phyloP scores from a whole-genome alignment of 768 basidiomycete species.

The Naematelia encephala region DNA sequence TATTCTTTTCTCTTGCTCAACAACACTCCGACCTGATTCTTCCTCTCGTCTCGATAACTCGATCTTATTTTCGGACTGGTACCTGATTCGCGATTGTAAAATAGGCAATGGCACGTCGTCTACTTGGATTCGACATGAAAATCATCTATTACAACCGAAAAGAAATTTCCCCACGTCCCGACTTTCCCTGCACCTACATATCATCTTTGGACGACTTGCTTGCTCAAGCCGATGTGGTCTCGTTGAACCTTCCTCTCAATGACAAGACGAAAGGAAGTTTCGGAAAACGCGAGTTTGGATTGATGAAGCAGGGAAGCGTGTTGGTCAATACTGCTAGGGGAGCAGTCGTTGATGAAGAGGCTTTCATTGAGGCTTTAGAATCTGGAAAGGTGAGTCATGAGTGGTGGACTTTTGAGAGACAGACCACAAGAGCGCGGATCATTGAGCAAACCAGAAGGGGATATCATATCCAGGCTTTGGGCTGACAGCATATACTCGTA shows the following conservation, averaged over 20 bases:
- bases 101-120: slow-evolving; percentile 56
- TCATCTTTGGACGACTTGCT: slow-evolving; percentile 62
- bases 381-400: slow-evolving; percentile 73
- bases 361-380: slow-evolving; percentile 77
- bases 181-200: slow-evolving; percentile 71
- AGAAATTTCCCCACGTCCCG: slow-evolving; percentile 57
- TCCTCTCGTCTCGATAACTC: not conserved
- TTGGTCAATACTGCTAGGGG: slow-evolving; percentile 89
- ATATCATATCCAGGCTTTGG: too few relatives aligned
- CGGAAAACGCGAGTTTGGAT: slow-evolving; percentile 69
- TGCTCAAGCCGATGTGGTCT: slow-evolving; percentile 71
- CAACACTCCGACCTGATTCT: not conserved
- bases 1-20: not conserved
- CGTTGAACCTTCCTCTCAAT: slow-evolving; percentile 77
- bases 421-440: not conserved
- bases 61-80: too few relatives aligned
- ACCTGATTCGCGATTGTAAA: too few relatives aligned
- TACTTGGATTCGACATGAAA: slow-evolving; percentile 81
- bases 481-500: slow-evolving; percentile 41
- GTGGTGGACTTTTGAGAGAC: not conserved
- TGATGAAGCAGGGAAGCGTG: slow-evolving; percentile 71
- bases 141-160: slow-evolving; percentile 68
- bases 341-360: slow-evolving; percentile 81
- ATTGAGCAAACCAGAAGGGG: too few relatives aligned
- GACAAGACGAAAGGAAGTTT: slow-evolving; percentile 69